Percentiles rank a stretch among this genome's conserved stretches.
phyloP scores from a whole-genome alignment of 2,329 filamentous ascomycete genomes.

The Alternaria infectoria region DNA sequence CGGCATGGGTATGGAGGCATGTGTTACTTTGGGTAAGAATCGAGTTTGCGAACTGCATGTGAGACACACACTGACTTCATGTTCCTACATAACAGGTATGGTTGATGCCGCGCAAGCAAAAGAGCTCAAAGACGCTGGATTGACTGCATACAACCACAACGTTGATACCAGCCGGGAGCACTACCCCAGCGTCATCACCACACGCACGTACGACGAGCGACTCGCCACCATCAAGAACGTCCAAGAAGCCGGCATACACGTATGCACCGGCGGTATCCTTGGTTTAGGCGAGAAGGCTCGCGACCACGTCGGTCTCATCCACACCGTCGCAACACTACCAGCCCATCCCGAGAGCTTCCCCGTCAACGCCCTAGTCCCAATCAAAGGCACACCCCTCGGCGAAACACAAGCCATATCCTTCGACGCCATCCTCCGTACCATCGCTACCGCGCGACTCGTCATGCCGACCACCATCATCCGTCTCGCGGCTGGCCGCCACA shows the following conservation, averaged over 20 bases:
- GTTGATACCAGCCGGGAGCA: conserved; percentile 89
- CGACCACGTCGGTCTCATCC: conserved; percentile 82
- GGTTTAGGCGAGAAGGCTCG: conserved; percentile 79
- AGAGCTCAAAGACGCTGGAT: conserved; percentile 80
- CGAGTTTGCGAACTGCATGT: neutral
- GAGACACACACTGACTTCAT: neutral
- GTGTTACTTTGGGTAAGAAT: conserved; percentile 95
- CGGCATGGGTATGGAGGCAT: conserved; percentile 85
- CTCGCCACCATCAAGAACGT: conserved; percentile 80
- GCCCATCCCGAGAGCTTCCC: conserved; percentile 88
- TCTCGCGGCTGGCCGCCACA: conserved; percentile 82
- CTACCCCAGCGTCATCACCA: conserved; percentile 86
- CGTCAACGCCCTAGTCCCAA: conserved; percentile 88
- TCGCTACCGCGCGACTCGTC: conserved; percentile 81
- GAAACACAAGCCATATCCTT: conserved; percentile 76
- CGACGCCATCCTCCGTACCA: conserved; percentile 78
- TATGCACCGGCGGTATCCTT: conserved; percentile 88
- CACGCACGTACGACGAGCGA: conserved; percentile 85
- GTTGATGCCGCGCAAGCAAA: conserved; percentile 74
- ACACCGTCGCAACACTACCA: conserved; percentile 82
- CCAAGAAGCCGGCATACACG: conserved; percentile 83
- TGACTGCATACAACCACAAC: conserved; percentile 96
- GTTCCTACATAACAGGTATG: neutral
- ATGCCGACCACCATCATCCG: conserved; percentile 88
- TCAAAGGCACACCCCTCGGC: conserved; percentile 85